Percentiles rank a stretch among this genome's conserved stretches.
phyloP scores from a whole-genome alignment of 1,284 basidiomycete species.

The Apiotrichum veenhuisii region DNA sequence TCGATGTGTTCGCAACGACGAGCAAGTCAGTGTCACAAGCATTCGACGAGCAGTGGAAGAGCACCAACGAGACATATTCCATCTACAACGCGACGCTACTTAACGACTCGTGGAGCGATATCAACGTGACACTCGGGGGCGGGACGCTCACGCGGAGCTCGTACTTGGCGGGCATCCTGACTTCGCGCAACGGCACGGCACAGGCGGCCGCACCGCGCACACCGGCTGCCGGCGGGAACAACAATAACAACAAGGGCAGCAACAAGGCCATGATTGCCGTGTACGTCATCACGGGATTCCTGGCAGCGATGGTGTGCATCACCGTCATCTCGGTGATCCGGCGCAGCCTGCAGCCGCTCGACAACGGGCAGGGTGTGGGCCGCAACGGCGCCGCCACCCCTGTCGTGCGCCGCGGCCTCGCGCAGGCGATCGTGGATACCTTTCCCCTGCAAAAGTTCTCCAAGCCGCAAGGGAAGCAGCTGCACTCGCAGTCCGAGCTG shows the following conservation, averaged over 20 bases:
- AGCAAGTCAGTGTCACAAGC: constrained; percentile 46
- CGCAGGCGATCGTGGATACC: constrained; percentile 85
- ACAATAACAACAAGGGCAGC: constrained; percentile 20
- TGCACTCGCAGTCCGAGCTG: not conserved
- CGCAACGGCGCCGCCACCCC: not conserved
- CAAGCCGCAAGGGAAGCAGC: constrained; percentile 5
- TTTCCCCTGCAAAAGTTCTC: constrained; percentile 89
- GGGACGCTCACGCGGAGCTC: constrained; percentile 50
- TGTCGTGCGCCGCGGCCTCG: constrained; percentile 62
- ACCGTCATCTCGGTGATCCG: constrained; percentile 51
- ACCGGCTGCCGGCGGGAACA: constrained; percentile 3
- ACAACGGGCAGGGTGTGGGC: not conserved
- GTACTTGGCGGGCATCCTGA: constrained; percentile 65
- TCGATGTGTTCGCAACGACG: constrained; percentile 66
- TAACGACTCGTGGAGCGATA: constrained; percentile 40
- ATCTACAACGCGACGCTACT: constrained; percentile 53
- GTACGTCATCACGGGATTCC: constrained; percentile 78
- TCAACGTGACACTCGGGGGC: constrained; percentile 56
- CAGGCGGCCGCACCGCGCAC: constrained; percentile 31
- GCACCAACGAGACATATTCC: constrained; percentile 56
- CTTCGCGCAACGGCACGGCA: constrained; percentile 62
- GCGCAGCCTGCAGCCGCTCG: constrained; percentile 59
- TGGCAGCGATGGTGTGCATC: constrained; percentile 65
- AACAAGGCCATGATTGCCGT: constrained; percentile 62
- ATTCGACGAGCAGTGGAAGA: constrained; percentile 61